Percentiles rank a stretch among this genome's conserved stretches.
These are phyloP conservation scores for Pythium oligandrum DNA, from an alignment of 352 stramenopile species.

Conservation along the genomic window DNA sequence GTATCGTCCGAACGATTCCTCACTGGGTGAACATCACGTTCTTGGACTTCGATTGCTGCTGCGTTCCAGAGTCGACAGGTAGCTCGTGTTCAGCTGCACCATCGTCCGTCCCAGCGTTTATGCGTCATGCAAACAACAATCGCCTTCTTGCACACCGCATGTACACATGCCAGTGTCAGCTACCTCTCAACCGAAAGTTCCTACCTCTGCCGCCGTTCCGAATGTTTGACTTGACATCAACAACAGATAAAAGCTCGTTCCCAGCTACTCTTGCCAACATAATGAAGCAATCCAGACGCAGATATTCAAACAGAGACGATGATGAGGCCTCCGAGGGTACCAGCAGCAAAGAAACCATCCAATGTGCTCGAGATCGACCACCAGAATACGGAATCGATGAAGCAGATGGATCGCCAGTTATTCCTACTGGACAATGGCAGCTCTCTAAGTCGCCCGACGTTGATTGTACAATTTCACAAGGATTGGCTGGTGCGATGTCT, in stretches of 20 bases:
- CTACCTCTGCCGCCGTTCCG: slow-evolving; percentile 57
- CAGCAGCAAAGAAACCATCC: too few species aligned
- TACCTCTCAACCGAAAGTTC: slow-evolving; percentile 38
- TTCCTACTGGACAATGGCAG: slow-evolving; percentile 27
- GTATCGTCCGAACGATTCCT: slow-evolving; percentile 84
- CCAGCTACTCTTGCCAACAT: slow-evolving; percentile 50
- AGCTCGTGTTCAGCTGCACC: too few species aligned
- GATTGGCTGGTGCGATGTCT: too few species aligned
- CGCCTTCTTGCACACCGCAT: slow-evolving; percentile 20
- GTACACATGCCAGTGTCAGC: slow-evolving; percentile 47
- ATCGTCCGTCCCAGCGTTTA: too few species aligned
- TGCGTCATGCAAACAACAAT: slow-evolving; percentile 6
- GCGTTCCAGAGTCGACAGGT: slow-evolving; percentile 3
- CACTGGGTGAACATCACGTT: slow-evolving; percentile 94
- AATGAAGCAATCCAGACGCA: slow-evolving; percentile 15
- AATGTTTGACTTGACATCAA: slow-evolving; percentile 67
- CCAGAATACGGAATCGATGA: too few species aligned
- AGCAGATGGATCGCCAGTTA: slow-evolving; percentile 5
- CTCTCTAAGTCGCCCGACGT: slow-evolving; percentile 44
- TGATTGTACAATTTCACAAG: slow-evolving; percentile 13
- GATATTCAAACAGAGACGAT: too few species aligned
- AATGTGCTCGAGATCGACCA: too few species aligned
- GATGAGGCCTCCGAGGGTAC: too few species aligned
- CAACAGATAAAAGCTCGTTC: slow-evolving; percentile 42
- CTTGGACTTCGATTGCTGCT: slow-evolving; percentile 74